A percentile compares a stretch with the other conserved stretches of the same genome.
phyloP scores from a whole-genome alignment of 2,329 filamentous ascomycete species.

The Rosellinia necatrix region DNA sequence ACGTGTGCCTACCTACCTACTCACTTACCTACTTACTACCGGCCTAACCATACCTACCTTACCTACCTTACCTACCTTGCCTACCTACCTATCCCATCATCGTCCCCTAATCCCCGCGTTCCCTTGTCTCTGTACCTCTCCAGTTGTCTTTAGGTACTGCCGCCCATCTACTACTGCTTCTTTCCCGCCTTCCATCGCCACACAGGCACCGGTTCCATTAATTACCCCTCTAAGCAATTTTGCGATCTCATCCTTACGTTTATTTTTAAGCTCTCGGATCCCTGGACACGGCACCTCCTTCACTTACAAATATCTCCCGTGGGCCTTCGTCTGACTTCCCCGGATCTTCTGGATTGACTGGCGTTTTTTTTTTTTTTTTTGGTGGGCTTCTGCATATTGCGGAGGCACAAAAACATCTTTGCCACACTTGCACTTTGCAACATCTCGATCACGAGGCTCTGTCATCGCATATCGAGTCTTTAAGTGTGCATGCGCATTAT shows the following conservation, averaged over 20 bases:
- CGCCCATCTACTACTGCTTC: constrained; percentile 10
- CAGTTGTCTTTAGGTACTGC: constrained; percentile 18
- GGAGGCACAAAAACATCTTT: constrained; percentile 16
- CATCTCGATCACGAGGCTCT: constrained; percentile 10
- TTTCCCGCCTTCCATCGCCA: constrained; percentile 16
- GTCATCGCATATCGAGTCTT: neutral
- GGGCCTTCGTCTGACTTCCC: constrained; percentile 23
- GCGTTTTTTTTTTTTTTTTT: constrained; percentile 19
- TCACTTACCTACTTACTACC: too few relatives aligned
- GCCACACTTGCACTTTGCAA: constrained; percentile 4
- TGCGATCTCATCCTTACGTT: constrained; percentile 20
- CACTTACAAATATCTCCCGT: constrained; percentile 28
- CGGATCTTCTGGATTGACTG: constrained; percentile 30
- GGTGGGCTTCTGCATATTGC: constrained; percentile 27
- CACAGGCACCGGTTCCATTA: constrained; percentile 12
- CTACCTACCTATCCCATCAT: constrained; percentile 19
- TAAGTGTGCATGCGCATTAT: constrained; percentile 4
- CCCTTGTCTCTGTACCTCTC: constrained; percentile 17
- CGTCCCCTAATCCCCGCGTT: constrained; percentile 27
- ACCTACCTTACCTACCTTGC: too few relatives aligned
- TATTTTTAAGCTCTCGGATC: constrained; percentile 24
- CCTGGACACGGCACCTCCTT: constrained; percentile 31
- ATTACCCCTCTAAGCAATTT: constrained; percentile 11
- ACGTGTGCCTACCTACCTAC: constrained; percentile 14
- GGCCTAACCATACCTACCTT: too few relatives aligned